A percentile compares a stretch with the other conserved stretches of the same genome.
Conservation (phyloP, 208 protist genomes). For the Crithidia expoeki region DNA sequence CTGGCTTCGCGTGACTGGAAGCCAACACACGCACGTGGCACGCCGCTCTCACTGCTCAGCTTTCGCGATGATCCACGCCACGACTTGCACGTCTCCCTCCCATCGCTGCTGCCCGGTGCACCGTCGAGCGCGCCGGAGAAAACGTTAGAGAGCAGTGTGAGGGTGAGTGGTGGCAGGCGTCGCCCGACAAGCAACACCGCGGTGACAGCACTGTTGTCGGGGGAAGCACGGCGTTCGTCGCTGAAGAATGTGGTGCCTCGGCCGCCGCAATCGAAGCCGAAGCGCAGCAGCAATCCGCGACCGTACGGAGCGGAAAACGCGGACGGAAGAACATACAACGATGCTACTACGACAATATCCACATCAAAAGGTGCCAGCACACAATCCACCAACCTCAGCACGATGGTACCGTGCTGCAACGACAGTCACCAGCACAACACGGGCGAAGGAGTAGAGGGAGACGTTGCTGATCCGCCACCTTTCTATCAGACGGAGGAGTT, state of each 20-base stretch:
- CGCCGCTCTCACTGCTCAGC: slow-evolving; percentile 11
- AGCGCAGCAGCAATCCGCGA: background rate
- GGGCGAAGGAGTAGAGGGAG: too few species aligned
- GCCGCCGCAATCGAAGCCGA: slow-evolving; percentile 1
- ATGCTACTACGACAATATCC: background rate
- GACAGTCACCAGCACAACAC: background rate
- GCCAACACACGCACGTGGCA: slow-evolving; percentile 9
- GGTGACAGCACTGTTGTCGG: background rate
- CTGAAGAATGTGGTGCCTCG: background rate
- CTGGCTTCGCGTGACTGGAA: background rate
- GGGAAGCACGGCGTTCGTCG: background rate
- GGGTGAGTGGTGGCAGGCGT: background rate
- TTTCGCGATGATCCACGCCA: background rate
- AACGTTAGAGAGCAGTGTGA: background rate
- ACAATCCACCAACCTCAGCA: background rate
- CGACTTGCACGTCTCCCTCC: background rate
- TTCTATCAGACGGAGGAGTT: slow-evolving; percentile 27
- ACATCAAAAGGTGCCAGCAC: background rate
- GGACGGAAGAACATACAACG: background rate
- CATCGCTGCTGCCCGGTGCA: background rate
- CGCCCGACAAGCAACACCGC: background rate
- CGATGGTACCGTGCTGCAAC: background rate
- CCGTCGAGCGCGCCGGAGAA: slow-evolving; percentile 9
- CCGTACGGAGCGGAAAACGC: background rate
- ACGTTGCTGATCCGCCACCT: background rate